These are phyloP conservation scores for Russula dissimulans DNA, from an alignment of 768 basidiomycete genomes.

Conservation along the genomic window DNA sequence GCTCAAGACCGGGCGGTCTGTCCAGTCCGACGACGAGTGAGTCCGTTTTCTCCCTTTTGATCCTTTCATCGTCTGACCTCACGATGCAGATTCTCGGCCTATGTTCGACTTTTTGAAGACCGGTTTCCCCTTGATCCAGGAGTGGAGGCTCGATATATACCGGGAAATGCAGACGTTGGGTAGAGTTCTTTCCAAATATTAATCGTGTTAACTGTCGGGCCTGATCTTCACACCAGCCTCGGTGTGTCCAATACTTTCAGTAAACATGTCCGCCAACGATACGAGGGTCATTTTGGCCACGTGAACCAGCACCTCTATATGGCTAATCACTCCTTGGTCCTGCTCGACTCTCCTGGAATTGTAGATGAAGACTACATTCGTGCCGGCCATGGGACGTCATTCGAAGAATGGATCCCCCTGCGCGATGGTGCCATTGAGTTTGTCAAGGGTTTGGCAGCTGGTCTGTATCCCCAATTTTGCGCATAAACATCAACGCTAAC, in stretches of 20 bases:
- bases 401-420: conserved; percentile 47
- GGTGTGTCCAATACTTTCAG: conserved; percentile 12
- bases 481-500: background rate
- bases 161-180: conserved; percentile 90
- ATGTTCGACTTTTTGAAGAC: conserved; percentile 54
- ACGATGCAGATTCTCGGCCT: conserved; percentile 56
- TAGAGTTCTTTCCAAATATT: conserved; percentile 25
- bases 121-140: conserved; percentile 48
- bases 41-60: conserved; percentile 26
- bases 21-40: conserved; percentile 62
- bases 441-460: conserved; percentile 37
- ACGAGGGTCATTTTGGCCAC: conserved; percentile 54
- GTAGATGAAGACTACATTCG: conserved; percentile 76
- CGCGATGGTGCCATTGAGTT: conserved; percentile 51
- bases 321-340: conserved; percentile 63
- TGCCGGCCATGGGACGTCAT: conserved; percentile 39
- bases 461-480: conserved; percentile 15
- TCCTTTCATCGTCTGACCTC: background rate
- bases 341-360: conserved; percentile 68
- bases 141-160: conserved; percentile 58
- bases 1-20: conserved; percentile 73
- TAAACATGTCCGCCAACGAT: conserved; percentile 44
- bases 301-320: conserved; percentile 54
- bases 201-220: background rate
- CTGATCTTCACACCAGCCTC: conserved; percentile 1